Evolutionary conservation across 768 basidiomycete species (phyloP).

Genomic region (Cubamyces lactineus): DNA sequence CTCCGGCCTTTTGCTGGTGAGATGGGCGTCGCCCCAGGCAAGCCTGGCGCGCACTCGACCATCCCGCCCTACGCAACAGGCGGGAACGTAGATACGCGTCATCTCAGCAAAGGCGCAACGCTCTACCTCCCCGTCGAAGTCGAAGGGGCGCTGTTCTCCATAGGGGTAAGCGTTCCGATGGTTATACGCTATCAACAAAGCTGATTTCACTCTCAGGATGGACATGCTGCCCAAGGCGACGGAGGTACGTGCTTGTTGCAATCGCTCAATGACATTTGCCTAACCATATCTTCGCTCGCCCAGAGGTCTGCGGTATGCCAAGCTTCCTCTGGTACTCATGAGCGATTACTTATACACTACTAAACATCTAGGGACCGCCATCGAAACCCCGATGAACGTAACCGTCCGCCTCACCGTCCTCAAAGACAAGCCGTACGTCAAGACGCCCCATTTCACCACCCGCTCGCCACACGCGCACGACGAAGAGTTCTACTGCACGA

Average conservation of each 20-base stretch:
- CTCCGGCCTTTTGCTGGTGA: constrained; percentile 63
- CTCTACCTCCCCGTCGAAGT: constrained; percentile 61
- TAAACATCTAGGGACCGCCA: constrained; percentile 52
- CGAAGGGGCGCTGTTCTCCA: constrained; percentile 61
- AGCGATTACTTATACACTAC: neutral
- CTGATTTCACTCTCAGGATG: constrained; percentile 45
- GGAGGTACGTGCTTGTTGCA: constrained; percentile 49
- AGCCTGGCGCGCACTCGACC: constrained; percentile 55
- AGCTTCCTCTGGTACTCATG: neutral
- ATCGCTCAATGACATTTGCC: neutral
- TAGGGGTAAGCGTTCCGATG: constrained; percentile 47
- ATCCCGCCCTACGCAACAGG: constrained; percentile 66
- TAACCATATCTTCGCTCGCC: neutral
- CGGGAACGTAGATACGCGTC: constrained; percentile 64
- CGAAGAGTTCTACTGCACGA: constrained; percentile 57
- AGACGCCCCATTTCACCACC: constrained; percentile 59
- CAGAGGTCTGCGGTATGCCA: constrained; percentile 62
- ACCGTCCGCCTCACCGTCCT: constrained; percentile 56
- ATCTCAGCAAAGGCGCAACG: constrained; percentile 57
- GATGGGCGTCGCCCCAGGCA: constrained; percentile 62
- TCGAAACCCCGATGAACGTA: constrained; percentile 64
- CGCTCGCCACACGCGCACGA: constrained; percentile 28
- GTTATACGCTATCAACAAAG: neutral
- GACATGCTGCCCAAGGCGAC: constrained; percentile 69
- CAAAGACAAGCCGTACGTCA: constrained; percentile 60